Base-by-base conservation (phyloP, 345 rosid species). In the Eucalyptus melliodora region DNA sequence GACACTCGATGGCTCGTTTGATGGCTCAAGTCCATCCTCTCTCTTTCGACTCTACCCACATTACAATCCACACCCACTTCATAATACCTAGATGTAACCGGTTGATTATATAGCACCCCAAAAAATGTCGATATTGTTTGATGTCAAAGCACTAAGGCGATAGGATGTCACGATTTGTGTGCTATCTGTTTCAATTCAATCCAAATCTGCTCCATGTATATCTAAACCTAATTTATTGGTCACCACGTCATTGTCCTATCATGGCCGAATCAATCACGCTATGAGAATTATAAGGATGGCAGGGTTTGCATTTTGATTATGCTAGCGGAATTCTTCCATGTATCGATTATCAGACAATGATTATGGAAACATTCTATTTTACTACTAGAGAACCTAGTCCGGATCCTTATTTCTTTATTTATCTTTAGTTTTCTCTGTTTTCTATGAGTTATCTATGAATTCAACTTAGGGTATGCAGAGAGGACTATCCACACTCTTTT, bases 211-310 rank as follows among this genome's bases (percentile, higher is more conserved):
- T 77, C 47, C 27, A 6, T 69, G 9, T 11, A 11, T 77, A 30
- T 77, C 27, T 40, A 77, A 19, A 21, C 83, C 47, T 11, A 77
- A 17, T 2, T 40, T 2, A 4, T 21, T 26, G 47, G 16, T 77
- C 47, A 23, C 3, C 47, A 77, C 5, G 5, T 77, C 26, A 2
- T 21, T 10, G 62, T 56, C 30, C 62, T 40, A 77, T 77, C 83
- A 77, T 37, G 83, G 47, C 30, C 9, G 1, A 21, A 77, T 77
- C 83, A 23, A 77, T 40, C 83, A 11, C 1, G 30, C 47, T 40
- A 77, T 21, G 24, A 2, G 27, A 7, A 77, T 24, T 21, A 5
- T 11, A 21, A 13, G 7, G 6, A 23, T 0, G 1, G 16, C 37
- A 37, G 16, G 8, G 83, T 77, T 5, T 40, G 83, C 1, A 3